Conservation (phyloP, 73 alveolate genomes). For the Paramecium pentaurelia region DNA sequence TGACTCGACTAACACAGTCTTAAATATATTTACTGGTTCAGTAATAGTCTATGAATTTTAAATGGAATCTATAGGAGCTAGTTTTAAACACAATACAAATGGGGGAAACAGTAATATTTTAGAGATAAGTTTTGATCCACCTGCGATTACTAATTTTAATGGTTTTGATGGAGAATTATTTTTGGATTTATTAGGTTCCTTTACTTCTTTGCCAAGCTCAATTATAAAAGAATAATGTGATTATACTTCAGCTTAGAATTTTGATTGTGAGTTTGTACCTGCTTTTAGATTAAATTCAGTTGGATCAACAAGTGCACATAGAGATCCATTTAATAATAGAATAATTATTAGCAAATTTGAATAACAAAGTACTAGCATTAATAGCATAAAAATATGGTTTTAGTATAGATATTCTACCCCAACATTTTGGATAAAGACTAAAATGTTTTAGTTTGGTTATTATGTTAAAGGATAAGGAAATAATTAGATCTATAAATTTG, state of each 20-base stretch:
- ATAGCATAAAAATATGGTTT: neutral
- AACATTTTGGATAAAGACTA: neutral
- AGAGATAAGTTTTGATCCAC: neutral
- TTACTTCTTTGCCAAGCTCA: neutral
- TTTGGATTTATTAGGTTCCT: neutral
- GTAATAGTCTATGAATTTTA: neutral
- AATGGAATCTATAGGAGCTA: neutral
- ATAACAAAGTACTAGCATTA: neutral
- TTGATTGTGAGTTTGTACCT: neutral
- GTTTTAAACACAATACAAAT: neutral
- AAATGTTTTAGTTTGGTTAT: neutral
- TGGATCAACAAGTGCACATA: neutral
- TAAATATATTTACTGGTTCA: neutral
- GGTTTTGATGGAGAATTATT: slow-evolving; percentile 26
- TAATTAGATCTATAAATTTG: neutral
- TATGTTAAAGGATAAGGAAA: neutral
- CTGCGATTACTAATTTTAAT: neutral
- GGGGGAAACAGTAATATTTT: neutral
- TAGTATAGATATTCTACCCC: neutral
- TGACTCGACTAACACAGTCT: neutral
- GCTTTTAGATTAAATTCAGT: neutral
- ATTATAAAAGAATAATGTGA: neutral
- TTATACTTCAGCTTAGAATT: neutral
- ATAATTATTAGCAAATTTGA: neutral
- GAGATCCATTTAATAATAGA: neutral